Evolutionary conservation across 116 monocot genomes (phyloP).

Genomic region (Posidonia oceanica): DNA sequence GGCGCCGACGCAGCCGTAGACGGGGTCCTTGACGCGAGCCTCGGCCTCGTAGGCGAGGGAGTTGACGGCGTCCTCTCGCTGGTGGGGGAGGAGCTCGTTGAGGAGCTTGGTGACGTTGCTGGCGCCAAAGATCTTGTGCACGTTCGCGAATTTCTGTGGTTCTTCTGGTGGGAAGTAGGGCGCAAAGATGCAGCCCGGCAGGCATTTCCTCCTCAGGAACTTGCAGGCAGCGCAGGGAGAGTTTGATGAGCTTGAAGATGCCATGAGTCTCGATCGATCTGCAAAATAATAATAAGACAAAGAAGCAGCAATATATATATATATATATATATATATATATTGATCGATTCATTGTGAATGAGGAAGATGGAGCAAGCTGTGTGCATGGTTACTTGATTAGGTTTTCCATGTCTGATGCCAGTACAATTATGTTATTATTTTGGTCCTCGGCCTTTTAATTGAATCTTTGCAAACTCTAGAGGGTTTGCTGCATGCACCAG

Average conservation of each 20-base stretch:
- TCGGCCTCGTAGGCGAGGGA: conserved; percentile 55
- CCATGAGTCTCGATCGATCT: conserved; percentile 7
- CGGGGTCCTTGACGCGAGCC: conserved; percentile 36
- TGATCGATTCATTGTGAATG: too few species aligned
- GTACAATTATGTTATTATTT: too few species aligned
- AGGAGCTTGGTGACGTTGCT: conserved; percentile 58
- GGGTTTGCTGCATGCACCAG: too few species aligned
- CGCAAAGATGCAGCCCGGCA: conserved; percentile 46
- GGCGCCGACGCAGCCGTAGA: conserved; percentile 49
- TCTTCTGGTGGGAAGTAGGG: conserved; percentile 50
- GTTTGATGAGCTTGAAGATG: conserved; percentile 30
- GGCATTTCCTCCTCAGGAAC: conserved; percentile 43
- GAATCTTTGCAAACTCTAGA: too few species aligned
- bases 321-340: too few species aligned
- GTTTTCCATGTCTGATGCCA: too few species aligned
- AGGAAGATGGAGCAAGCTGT: too few species aligned
- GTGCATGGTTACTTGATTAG: too few species aligned
- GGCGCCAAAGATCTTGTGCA: conserved; percentile 52
- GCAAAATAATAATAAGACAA: background rate
- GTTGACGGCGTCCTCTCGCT: conserved; percentile 48
- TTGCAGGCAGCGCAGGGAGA: conserved; percentile 60
- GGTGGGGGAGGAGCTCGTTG: conserved; percentile 41
- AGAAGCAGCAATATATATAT: too few species aligned
- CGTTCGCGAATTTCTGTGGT: conserved; percentile 41
- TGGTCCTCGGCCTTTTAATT: too few species aligned